Conservation (phyloP, 345 rosid genomes). For the Eutrema heterophyllum region DNA sequence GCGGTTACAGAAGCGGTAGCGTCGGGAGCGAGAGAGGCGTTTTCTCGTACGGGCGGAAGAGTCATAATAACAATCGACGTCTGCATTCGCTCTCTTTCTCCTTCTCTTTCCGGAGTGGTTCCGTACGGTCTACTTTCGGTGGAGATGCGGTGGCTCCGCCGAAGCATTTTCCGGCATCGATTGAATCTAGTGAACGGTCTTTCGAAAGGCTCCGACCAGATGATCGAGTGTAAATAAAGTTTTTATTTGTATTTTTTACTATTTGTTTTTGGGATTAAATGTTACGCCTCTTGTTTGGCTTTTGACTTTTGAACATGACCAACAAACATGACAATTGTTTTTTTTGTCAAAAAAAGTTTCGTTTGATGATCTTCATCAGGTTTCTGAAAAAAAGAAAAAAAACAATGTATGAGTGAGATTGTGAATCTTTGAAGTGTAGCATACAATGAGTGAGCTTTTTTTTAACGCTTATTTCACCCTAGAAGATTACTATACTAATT, state of each 20-base stretch:
- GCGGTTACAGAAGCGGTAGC: constrained; percentile 55
- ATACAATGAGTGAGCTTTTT: background rate
- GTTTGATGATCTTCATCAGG: background rate
- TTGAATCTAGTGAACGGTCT: constrained; percentile 48
- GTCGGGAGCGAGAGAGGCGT: constrained; percentile 32
- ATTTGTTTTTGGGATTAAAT: background rate
- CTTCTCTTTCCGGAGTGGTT: constrained; percentile 30
- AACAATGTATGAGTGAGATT: constrained; percentile 3
- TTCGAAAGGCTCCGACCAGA: constrained; percentile 41
- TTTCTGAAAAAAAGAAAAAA: background rate
- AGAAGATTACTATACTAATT: too few species aligned
- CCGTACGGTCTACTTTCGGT: constrained; percentile 26
- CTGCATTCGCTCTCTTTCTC: constrained; percentile 37
- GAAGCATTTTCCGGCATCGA: constrained; percentile 31
- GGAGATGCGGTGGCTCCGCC: constrained; percentile 30
- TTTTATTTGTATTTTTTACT: background rate
- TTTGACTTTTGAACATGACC: background rate
- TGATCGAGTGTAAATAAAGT: constrained; percentile 27
- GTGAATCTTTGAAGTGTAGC: constrained; percentile 14
- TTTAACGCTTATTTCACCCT: background rate
- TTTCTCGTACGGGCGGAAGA: constrained; percentile 30
- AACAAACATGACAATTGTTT: background rate
- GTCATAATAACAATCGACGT: constrained; percentile 28
- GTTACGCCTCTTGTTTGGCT: constrained; percentile 4
- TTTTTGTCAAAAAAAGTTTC: background rate